Evolutionary conservation across 106 monocot genomes (phyloP).

Genomic region (Iris macrosiphon): DNA sequence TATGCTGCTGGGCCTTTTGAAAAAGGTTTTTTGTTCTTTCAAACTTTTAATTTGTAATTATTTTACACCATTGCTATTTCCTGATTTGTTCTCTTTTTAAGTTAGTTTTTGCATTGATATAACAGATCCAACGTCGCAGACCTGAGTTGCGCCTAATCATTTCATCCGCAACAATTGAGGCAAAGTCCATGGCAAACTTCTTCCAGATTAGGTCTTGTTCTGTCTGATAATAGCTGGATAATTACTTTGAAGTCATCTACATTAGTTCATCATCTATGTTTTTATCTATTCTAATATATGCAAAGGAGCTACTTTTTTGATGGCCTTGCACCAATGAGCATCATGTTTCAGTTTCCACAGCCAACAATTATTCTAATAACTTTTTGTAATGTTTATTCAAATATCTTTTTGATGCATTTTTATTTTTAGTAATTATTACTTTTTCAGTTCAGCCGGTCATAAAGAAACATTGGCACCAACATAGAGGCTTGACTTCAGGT

Average conservation of each 20-base stretch:
- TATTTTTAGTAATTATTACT: too few species aligned
- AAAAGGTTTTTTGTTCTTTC: too few species aligned
- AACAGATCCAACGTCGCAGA: conserved; percentile 85
- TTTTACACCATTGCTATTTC: background rate
- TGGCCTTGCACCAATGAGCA: too few species aligned
- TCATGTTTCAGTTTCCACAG: too few species aligned
- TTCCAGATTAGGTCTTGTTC: conserved; percentile 62
- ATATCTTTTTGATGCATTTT: too few species aligned
- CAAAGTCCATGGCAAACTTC: conserved; percentile 86
- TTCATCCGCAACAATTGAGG: conserved; percentile 98
- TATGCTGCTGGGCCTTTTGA: conserved; percentile 83
- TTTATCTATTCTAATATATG: background rate
- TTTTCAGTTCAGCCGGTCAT: too few species aligned
- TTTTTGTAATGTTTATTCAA: too few species aligned
- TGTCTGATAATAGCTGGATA: background rate
- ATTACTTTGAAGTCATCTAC: background rate
- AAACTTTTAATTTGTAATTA: background rate
- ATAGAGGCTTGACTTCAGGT: too few species aligned
- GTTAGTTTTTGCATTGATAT: conserved; percentile 7
- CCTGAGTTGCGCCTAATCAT: conserved; percentile 89
- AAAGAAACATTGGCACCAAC: too few species aligned
- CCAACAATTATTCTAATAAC: too few species aligned
- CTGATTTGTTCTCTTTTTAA: background rate
- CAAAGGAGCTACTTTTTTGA: too few species aligned
- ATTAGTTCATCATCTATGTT: background rate